Evolutionary conservation across 179 eudicot species (phyloP).

Genomic region (Corrigiola litoralis): DNA sequence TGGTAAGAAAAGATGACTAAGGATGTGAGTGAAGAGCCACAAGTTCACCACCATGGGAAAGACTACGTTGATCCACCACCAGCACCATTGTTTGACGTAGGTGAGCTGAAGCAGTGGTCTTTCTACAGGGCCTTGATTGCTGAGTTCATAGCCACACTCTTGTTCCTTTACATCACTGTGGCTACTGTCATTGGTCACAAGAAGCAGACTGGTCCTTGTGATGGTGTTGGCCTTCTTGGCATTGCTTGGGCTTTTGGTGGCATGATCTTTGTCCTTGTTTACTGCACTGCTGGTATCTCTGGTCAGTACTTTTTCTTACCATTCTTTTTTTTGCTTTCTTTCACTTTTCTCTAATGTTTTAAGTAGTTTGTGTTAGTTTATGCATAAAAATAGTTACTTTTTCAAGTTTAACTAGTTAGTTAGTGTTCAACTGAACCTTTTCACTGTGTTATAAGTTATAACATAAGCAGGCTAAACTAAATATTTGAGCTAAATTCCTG

Average conservation of each 20-base stretch:
- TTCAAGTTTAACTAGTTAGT: too few relatives aligned
- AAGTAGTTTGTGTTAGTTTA: background rate
- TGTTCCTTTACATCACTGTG: constrained; percentile 63
- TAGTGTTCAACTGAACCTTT: too few relatives aligned
- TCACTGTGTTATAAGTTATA: too few relatives aligned
- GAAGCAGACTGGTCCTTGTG: constrained; percentile 55
- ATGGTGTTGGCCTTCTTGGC: constrained; percentile 71
- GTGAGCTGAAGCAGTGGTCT: constrained; percentile 67
- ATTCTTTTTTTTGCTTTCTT: too few relatives aligned
- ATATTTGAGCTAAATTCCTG: background rate
- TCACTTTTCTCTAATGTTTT: background rate
- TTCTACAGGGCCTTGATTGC: constrained; percentile 81
- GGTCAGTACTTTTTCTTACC: constrained; percentile 26
- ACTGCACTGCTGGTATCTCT: constrained; percentile 95
- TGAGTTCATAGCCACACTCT: constrained; percentile 74
- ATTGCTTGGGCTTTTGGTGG: constrained; percentile 89
- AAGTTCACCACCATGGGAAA: constrained; percentile 41
- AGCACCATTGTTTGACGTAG: constrained; percentile 65
- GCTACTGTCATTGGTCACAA: constrained; percentile 83
- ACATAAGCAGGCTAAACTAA: too few relatives aligned
- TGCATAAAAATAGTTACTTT: too few relatives aligned
- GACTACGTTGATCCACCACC: constrained; percentile 88
- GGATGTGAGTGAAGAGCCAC: constrained; percentile 65
- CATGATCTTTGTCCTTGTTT: constrained; percentile 73
- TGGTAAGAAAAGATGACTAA: constrained; percentile 43